Evolutionary conservation across 106 monocot species (phyloP).

Genomic region (Apostasia shenzhenica): DNA sequence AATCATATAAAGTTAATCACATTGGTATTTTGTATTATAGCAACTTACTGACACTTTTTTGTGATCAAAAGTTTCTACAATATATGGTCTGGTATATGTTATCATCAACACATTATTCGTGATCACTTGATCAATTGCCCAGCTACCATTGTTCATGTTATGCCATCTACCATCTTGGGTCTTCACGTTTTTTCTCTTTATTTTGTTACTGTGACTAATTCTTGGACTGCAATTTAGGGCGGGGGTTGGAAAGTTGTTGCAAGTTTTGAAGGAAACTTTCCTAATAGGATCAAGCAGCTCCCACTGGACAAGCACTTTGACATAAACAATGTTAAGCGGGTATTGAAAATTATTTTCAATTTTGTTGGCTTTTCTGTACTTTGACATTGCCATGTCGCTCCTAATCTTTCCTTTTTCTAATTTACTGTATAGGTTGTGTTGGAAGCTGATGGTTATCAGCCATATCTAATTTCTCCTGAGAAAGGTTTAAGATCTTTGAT

Average conservation of each 20-base stretch:
- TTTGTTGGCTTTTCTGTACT: not conserved
- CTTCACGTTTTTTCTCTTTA: not conserved
- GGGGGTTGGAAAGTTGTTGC: conserved; percentile 96
- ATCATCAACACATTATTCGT: too few relatives aligned
- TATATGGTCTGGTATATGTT: too few relatives aligned
- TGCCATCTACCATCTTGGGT: too few relatives aligned
- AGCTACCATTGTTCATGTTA: too few relatives aligned
- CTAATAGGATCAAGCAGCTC: conserved; percentile 89
- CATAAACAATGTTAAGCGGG: conserved; percentile 96
- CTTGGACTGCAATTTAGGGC: conserved; percentile 30
- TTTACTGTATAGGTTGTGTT: conserved; percentile 66
- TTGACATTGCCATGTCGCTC: not conserved
- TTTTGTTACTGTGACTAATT: too few relatives aligned
- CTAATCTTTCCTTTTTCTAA: not conserved
- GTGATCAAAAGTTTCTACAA: too few relatives aligned
- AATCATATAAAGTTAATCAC: too few relatives aligned
- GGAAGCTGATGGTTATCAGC: conserved; percentile 98
- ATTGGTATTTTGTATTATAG: too few relatives aligned
- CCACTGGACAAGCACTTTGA: conserved; percentile 94
- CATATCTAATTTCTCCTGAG: conserved; percentile 94
- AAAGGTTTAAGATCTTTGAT: conserved; percentile 77
- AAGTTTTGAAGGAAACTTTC: conserved; percentile 93
- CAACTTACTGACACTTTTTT: too few relatives aligned
- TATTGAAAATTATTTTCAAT: conserved; percentile 18
- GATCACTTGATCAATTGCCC: too few relatives aligned